Evolutionary conservation across 1,284 basidiomycete species (phyloP).

Genomic region (Coniferiporia sulphurascens): DNA sequence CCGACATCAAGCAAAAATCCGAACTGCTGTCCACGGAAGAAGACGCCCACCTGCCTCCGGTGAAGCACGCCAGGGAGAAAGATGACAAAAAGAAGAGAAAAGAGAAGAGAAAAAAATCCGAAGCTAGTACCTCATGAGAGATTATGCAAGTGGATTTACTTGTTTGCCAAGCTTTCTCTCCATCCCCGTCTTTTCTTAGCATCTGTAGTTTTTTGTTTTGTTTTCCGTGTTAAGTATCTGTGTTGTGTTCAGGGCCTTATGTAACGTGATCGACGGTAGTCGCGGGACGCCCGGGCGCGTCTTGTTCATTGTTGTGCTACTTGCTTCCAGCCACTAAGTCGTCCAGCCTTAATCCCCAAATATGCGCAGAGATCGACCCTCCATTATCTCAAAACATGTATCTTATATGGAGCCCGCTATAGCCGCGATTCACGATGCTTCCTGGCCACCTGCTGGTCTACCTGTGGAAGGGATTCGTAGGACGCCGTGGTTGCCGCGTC

Average conservation of each 20-base stretch:
- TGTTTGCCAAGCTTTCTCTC: background rate
- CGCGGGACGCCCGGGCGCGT: background rate
- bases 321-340: background rate
- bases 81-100: slow-evolving; percentile 5
- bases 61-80: slow-evolving; percentile 6
- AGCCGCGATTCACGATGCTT: background rate
- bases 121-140: slow-evolving; percentile 4
- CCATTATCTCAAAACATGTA: background rate
- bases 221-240: no score
- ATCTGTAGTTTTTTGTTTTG: no score
- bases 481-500: background rate
- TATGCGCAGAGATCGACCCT: background rate
- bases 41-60: background rate
- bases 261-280: background rate
- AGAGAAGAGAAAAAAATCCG: slow-evolving; percentile 22
- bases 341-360: background rate
- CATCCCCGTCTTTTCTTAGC: no score
- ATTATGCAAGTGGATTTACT: background rate
- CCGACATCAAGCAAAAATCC: slow-evolving; percentile 22
- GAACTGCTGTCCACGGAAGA: no score
- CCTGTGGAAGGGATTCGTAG: background rate
- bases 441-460: background rate
- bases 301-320: background rate
- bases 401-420: background rate
- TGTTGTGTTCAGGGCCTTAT: background rate